A percentile compares a stretch with the other conserved stretches of the same genome.
phyloP scores from a whole-genome alignment of 768 basidiomycete genomes.

The Kondoa malvinella region DNA sequence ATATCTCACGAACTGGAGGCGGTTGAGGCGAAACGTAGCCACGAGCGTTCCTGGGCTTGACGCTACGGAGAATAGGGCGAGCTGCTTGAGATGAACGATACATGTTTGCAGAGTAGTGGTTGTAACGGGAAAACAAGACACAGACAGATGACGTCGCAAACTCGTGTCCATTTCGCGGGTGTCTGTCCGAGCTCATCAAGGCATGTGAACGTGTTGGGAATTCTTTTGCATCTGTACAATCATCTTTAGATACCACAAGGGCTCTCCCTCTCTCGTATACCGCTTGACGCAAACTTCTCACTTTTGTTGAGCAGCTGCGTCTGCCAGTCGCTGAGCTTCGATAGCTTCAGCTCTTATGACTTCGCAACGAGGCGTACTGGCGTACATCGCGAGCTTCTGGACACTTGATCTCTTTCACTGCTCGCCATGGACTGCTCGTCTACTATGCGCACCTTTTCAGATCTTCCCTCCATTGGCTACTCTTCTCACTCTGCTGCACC shows the following conservation, averaged over 20 bases:
- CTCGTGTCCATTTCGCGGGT: no score
- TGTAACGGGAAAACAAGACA: background rate
- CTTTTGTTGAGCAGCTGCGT: no score
- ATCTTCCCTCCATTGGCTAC: background rate
- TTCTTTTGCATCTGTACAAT: no score
- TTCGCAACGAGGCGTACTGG: background rate
- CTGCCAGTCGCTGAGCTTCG: background rate
- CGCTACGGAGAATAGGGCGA: background rate
- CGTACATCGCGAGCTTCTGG: background rate
- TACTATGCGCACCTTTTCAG: background rate
- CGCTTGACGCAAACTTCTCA: no score
- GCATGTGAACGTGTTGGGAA: no score
- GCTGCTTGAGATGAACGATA: background rate
- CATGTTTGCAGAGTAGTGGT: background rate
- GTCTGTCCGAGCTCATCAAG: no score
- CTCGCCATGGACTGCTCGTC: background rate
- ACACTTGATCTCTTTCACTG: background rate
- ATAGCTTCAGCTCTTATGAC: background rate
- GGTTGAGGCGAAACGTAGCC: background rate
- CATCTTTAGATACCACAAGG: no score
- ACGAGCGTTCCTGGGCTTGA: background rate
- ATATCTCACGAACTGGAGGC: background rate
- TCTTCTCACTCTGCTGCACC: background rate
- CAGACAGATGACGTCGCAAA: no score
- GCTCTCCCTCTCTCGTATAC: no score